Evolutionary conservation across 176 grass and related monocot genomes (phyloP), one percentile per base, ranked within the genome.

Genomic region (Triticum turgidum): DNA sequence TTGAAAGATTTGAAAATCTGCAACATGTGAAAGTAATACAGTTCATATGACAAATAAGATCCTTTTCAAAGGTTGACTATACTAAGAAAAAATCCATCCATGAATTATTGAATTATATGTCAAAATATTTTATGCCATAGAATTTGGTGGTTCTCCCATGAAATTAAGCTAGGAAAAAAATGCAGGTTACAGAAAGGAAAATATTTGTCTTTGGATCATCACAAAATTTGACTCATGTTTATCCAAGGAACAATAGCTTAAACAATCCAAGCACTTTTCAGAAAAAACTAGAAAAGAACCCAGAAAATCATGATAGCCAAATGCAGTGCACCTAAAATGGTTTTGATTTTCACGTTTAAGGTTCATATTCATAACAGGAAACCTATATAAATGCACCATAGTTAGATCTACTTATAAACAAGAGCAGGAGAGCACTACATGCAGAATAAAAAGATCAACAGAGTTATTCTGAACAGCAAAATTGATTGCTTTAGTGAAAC

Each of bases 1-100:
- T 84, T 91, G 84, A 94, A 91, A 72, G 80, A 85, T 67, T 88
- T 99, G 77, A 92, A 88, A 76, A 82, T 81, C 97, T 99, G 90
- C 82, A 80, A 87, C 82, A 81, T 29, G 35, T 58, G 79, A 86
- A 74, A 86, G 20, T 3, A 92, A 69, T 68, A 76, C 7, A 61
- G 58, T 37, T 77, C 61, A 90, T 73, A 82, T 74, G 63, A 54
- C 21, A 82, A 64, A 81, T 21, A 81, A 52, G 24, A 76, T 71
- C 54, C 24, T 85, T 56, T 65, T 10, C 49, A 25, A 54, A 84
- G 63, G 33, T 74, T 74, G 9, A 44, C 6, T 15, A 30, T n/a
- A 73, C 45, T 21, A 39, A 58, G 45, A 11, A 66, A 66, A 44
- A 18, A 15, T 33, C 10, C 37, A 80, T 71, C 58, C 27, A 45